phyloP scores from a whole-genome alignment of 2,329 filamentous ascomycete genomes.

The Lachnellula arida region DNA sequence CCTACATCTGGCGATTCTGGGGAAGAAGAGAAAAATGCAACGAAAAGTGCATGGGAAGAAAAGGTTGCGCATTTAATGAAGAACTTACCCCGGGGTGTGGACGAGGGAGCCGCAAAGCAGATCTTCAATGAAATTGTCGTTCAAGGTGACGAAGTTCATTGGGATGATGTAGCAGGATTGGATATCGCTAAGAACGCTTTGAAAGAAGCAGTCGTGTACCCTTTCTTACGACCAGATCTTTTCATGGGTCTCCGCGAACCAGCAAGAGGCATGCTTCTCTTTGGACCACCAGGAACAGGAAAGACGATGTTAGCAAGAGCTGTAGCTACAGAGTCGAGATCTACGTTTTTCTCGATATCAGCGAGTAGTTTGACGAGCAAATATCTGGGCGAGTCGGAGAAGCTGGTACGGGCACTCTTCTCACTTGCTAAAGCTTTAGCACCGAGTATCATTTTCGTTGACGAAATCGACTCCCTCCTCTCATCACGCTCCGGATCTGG shows the following conservation, averaged over 20 bases:
- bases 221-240: constrained; percentile 88
- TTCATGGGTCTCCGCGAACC: constrained; percentile 95
- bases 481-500: constrained; percentile 77
- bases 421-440: constrained; percentile 82
- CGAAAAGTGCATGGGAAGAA: constrained; percentile 53
- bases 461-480: constrained; percentile 93
- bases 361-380: constrained; percentile 93
- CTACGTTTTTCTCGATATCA: constrained; percentile 95
- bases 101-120: constrained; percentile 77
- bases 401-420: constrained; percentile 89
- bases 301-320: constrained; percentile 97
- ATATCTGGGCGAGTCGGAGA: constrained; percentile 93
- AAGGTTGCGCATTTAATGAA: constrained; percentile 65
- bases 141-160: constrained; percentile 89
- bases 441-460: constrained; percentile 95
- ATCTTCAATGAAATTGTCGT: constrained; percentile 96
- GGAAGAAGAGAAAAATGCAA: constrained; percentile 35
- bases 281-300: constrained; percentile 94
- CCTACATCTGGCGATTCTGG: constrained; percentile 47
- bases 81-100: constrained; percentile 75
- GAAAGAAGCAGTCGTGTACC: constrained; percentile 95
- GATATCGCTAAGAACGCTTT: constrained; percentile 86
- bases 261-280: constrained; percentile 89
- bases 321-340: constrained; percentile 89
- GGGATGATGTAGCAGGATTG: constrained; percentile 88